Evolutionary conservation across 1,284 basidiomycete genomes (phyloP).

Genomic region (Phellopilus nigrolimitatus): DNA sequence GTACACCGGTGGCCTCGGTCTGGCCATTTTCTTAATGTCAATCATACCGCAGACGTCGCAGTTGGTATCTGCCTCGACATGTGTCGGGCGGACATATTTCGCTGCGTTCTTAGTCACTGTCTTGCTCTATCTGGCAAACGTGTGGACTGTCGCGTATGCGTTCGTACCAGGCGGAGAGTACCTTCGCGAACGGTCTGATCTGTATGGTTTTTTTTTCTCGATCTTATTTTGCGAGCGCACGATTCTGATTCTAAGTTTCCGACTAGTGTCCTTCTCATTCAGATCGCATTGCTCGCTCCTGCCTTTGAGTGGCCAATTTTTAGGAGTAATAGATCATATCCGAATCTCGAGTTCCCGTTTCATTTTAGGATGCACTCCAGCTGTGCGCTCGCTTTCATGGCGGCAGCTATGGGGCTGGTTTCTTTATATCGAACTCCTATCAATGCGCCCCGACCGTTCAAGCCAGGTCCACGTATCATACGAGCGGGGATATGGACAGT

Average conservation of each 20-base stretch:
- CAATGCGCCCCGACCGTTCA: conserved; percentile 51
- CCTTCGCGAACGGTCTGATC: conserved; percentile 78
- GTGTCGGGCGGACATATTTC: conserved; percentile 46
- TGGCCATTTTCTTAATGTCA: conserved; percentile 68
- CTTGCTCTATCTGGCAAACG: conserved; percentile 64
- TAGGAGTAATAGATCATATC: background rate
- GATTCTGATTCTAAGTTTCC: background rate
- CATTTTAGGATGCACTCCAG: conserved; percentile 22
- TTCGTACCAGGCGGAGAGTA: conserved; percentile 84
- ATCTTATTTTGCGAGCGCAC: background rate
- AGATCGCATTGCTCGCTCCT: conserved; percentile 13
- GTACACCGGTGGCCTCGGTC: conserved; percentile 65
- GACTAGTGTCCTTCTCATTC: conserved; percentile 18
- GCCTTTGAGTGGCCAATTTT: conserved; percentile 13
- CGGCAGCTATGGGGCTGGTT: conserved; percentile 46
- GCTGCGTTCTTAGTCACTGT: conserved; percentile 60
- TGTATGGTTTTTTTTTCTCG: conserved; percentile 37
- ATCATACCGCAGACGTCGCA: conserved; percentile 53
- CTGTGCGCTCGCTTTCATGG: conserved; percentile 38
- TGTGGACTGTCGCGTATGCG: conserved; percentile 89
- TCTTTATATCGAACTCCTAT: conserved; percentile 51
- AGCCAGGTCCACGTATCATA: conserved; percentile 63
- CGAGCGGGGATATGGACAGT: conserved; percentile 93
- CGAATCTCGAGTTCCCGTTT: background rate
- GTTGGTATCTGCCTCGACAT: conserved; percentile 37